Evolutionary conservation across 257 asterid genomes (phyloP).

Genomic region (Ehretia macrophylla): DNA sequence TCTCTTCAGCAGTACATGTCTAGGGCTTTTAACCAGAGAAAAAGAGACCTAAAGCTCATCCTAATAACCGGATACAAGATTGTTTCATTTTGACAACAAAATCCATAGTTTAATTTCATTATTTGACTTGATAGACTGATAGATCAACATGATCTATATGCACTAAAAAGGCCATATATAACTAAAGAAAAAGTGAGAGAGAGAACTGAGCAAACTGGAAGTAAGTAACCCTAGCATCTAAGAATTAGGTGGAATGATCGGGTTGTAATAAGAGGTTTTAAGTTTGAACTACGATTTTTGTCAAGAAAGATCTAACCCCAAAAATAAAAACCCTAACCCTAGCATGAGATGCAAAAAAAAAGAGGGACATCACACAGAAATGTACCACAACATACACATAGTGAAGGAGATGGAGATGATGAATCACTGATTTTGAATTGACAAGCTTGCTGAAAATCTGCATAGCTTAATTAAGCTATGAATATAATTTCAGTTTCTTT

Average conservation of each 20-base stretch:
- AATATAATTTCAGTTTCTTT: too few relatives aligned
- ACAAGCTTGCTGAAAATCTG: too few relatives aligned
- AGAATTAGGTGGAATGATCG: too few relatives aligned
- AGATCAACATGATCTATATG: background rate
- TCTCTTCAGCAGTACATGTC: too few relatives aligned
- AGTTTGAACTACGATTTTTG: too few relatives aligned
- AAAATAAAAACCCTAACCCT: constrained; percentile 1
- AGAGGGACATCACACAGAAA: too few relatives aligned
- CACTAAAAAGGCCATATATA: background rate
- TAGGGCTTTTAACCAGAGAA: constrained; percentile 14
- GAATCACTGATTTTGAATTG: too few relatives aligned
- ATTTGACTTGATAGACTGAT: background rate
- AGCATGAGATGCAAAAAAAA: background rate
- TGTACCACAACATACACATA: too few relatives aligned
- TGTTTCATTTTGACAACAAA: constrained; percentile 7
- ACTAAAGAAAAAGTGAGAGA: constrained; percentile 9
- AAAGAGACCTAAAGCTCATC: constrained; percentile 9
- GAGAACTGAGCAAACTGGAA: background rate
- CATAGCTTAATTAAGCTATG: background rate
- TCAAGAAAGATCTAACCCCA: background rate
- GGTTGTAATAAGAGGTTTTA: too few relatives aligned
- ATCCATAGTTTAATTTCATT: background rate
- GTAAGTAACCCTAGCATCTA: background rate
- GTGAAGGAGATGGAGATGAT: too few relatives aligned
- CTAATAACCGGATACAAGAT: constrained; percentile 30